These are phyloP conservation scores for Penicillium fuscoglaucum DNA, from an alignment of 2,329 filamentous ascomycete genomes.

Conservation along the genomic window DNA sequence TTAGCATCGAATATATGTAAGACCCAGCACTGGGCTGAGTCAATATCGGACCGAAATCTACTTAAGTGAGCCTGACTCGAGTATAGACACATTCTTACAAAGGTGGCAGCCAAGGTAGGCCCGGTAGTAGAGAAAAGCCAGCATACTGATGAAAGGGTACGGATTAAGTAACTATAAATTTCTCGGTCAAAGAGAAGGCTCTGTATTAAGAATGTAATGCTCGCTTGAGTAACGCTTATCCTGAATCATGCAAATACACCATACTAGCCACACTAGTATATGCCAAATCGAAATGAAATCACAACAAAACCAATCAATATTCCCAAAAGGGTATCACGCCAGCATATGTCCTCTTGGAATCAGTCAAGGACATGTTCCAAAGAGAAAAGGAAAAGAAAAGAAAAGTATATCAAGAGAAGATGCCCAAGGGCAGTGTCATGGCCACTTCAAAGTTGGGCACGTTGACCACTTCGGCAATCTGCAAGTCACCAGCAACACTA, in stretches of 20 bases:
- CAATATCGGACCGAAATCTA: not conserved
- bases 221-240: conserved; percentile 9
- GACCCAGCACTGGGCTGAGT: too few relatives aligned
- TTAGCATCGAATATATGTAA: not conserved
- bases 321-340: conserved; percentile 23
- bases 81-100: not conserved
- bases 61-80: not conserved
- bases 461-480: conserved; percentile 55
- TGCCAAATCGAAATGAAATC: conserved; percentile 11
- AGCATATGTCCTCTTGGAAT: conserved; percentile 1
- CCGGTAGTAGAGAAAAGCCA: not conserved
- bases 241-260: conserved; percentile 11
- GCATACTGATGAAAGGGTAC: not conserved
- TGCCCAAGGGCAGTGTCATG: conserved; percentile 51
- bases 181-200: not conserved
- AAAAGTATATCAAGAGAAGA: conserved; percentile 52
- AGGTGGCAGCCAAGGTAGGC: not conserved
- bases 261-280: conserved; percentile 7
- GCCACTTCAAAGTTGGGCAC: conserved; percentile 56
- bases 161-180: not conserved
- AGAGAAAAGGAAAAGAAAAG: not conserved
- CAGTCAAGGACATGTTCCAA: not conserved
- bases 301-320: conserved; percentile 5
- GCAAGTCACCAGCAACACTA: conserved; percentile 53
- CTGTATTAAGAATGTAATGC: conserved; percentile 1